Conservation (phyloP, 2,329 filamentous ascomycete species). For the Penicillium hesseltinei region DNA sequence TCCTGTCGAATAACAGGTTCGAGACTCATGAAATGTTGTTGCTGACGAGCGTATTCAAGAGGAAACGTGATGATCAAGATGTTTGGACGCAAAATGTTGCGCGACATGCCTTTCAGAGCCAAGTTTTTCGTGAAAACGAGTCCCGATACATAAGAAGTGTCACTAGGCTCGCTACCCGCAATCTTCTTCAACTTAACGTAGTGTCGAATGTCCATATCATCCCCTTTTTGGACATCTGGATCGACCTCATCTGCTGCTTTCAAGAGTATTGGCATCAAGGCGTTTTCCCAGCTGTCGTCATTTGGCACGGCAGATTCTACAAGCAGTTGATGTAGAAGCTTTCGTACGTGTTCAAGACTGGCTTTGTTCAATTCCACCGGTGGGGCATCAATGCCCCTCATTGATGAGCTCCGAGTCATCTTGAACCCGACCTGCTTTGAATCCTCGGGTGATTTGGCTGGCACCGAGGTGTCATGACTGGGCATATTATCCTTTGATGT, state of each 20-base stretch:
- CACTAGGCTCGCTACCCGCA: constrained; percentile 80
- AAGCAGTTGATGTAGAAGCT: constrained; percentile 78
- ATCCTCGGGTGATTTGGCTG: constrained; percentile 44
- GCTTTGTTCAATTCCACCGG: constrained; percentile 83
- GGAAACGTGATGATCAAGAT: constrained; percentile 93
- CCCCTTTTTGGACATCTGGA: constrained; percentile 82
- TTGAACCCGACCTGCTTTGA: constrained; percentile 42
- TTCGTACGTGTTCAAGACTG: constrained; percentile 83
- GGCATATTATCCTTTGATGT: constrained; percentile 57
- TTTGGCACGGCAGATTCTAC: constrained; percentile 73
- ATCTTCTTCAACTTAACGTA: constrained; percentile 98
- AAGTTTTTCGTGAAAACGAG: constrained; percentile 97
- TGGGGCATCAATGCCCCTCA: constrained; percentile 70
- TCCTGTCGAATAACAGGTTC: constrained; percentile 97
- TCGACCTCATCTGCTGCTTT: constrained; percentile 92
- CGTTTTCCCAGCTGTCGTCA: constrained; percentile 78
- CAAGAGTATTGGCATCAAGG: constrained; percentile 83
- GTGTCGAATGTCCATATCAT: constrained; percentile 95
- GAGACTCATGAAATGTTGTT: constrained; percentile 95
- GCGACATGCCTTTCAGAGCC: constrained; percentile 92
- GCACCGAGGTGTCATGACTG: constrained; percentile 31
- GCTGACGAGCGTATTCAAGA: constrained; percentile 91
- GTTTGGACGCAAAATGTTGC: constrained; percentile 76
- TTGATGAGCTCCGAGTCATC: constrained; percentile 76
- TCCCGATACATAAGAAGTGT: constrained; percentile 94